Percentiles rank a stretch among this genome's conserved stretches.
phyloP scores from a whole-genome alignment of 2,329 filamentous ascomycete species.

The Alternaria panax region DNA sequence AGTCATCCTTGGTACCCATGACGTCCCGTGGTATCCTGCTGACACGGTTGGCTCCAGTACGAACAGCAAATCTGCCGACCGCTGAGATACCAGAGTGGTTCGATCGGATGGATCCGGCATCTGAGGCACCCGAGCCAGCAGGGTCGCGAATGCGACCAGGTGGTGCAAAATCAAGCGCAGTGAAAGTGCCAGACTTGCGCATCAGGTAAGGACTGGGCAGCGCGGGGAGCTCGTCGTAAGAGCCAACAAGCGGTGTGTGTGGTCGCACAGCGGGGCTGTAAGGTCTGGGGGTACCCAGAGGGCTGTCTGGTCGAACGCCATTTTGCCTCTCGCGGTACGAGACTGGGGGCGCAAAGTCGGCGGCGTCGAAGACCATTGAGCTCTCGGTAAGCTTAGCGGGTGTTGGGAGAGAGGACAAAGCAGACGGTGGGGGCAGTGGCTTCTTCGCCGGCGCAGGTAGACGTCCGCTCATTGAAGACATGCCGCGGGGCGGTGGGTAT shows the following conservation, averaged over 20 bases:
- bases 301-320: slow-evolving; percentile 69
- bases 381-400: slow-evolving; percentile 87
- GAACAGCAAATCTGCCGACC: slow-evolving; percentile 72
- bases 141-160: slow-evolving; percentile 72
- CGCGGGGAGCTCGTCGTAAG: slow-evolving; percentile 84
- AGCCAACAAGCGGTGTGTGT: slow-evolving; percentile 79
- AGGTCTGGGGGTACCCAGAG: slow-evolving; percentile 65
- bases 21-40: slow-evolving; percentile 82
- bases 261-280: slow-evolving; percentile 77
- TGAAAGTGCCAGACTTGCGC: slow-evolving; percentile 80
- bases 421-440: slow-evolving; percentile 73
- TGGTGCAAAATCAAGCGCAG: slow-evolving; percentile 80
- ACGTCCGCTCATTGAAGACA: slow-evolving; percentile 52
- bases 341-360: slow-evolving; percentile 85
- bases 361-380: slow-evolving; percentile 70
- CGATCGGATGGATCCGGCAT: slow-evolving; percentile 65
- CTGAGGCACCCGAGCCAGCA: slow-evolving; percentile 47
- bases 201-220: slow-evolving; percentile 87
- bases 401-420: slow-evolving; percentile 80
- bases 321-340: slow-evolving; percentile 68
- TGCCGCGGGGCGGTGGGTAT: slow-evolving; percentile 50
- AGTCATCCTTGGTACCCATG: slow-evolving; percentile 77
- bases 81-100: slow-evolving; percentile 81
- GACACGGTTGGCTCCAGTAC: slow-evolving; percentile 83
- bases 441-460: slow-evolving; percentile 57